Percentiles rank a stretch among this genome's conserved stretches.
Conservation (phyloP, 495 filamentous ascomycete species). For the Talaromyces proteolyticus region DNA sequence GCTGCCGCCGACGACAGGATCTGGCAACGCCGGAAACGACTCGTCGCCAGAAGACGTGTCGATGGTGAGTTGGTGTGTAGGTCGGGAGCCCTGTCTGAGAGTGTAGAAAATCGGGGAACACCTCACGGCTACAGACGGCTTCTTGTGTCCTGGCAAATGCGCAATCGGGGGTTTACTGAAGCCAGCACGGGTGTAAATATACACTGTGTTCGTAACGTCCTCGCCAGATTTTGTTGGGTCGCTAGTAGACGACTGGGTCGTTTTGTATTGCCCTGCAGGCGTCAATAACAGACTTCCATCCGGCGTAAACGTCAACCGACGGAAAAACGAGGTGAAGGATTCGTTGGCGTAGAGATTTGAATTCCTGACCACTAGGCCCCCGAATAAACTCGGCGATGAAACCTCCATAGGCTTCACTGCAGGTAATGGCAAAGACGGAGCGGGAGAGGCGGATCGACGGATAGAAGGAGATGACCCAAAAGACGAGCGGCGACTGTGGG, state of each 20-base stretch:
- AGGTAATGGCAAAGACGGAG: slow-evolving; percentile 87
- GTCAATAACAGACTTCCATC: slow-evolving; percentile 95
- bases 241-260: slow-evolving; percentile 56
- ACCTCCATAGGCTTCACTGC: slow-evolving; percentile 94
- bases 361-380: slow-evolving; percentile 66
- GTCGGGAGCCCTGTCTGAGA: slow-evolving; percentile 57
- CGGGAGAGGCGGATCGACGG: slow-evolving; percentile 89
- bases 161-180: slow-evolving; percentile 96
- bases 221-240: slow-evolving; percentile 70
- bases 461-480: slow-evolving; percentile 85
- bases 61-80: slow-evolving; percentile 84
- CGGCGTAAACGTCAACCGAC: slow-evolving; percentile 87
- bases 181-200: slow-evolving; percentile 94
- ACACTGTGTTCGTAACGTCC: slow-evolving; percentile 94
- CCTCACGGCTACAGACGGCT: slow-evolving; percentile 91
- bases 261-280: slow-evolving; percentile 92
- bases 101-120: slow-evolving; percentile 91
- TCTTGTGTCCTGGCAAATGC: slow-evolving; percentile 97
- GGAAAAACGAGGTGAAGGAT: slow-evolving; percentile 95
- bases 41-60: slow-evolving; percentile 89
- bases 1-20: slow-evolving; percentile 63
- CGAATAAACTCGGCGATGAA: slow-evolving; percentile 62
- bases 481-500: slow-evolving; percentile 88
- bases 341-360: slow-evolving; percentile 95
- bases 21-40: slow-evolving; percentile 74